phyloP scores from a whole-genome alignment of 805 yeast species.

The Saturnispora galanensis region DNA sequence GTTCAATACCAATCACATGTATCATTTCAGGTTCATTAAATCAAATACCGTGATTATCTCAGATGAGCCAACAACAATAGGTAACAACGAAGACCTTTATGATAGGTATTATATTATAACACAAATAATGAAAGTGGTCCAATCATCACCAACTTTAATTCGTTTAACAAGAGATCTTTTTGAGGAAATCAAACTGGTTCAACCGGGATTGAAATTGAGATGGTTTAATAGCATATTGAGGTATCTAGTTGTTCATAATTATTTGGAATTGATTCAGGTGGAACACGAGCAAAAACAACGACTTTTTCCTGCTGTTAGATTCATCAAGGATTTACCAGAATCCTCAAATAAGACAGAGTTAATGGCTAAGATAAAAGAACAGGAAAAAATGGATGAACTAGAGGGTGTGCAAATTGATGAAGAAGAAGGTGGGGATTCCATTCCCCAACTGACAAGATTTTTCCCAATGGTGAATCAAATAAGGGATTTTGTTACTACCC shows the following conservation, averaged over 20 bases:
- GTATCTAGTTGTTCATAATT: slow-evolving; percentile 35
- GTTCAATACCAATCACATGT: slow-evolving; percentile 44
- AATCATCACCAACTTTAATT: slow-evolving; percentile 41
- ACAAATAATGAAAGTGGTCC: slow-evolving; percentile 38
- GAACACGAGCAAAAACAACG: slow-evolving; percentile 18
- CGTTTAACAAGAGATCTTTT: slow-evolving; percentile 54
- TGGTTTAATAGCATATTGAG: slow-evolving; percentile 35
- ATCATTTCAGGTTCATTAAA: slow-evolving; percentile 35
- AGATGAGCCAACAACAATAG: background rate
- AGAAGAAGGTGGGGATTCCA: slow-evolving; percentile 11
- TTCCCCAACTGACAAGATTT: slow-evolving; percentile 25
- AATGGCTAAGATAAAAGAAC: slow-evolving; percentile 10
- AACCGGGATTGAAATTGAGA: slow-evolving; percentile 26
- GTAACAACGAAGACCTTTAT: slow-evolving; percentile 2
- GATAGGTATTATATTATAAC: slow-evolving; percentile 17
- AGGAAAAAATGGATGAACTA: slow-evolving; percentile 1
- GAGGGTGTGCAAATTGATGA: slow-evolving; percentile 28
- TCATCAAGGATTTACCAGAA: slow-evolving; percentile 18
- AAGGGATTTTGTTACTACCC: slow-evolving; percentile 34
- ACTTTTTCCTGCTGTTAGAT: slow-evolving; percentile 19
- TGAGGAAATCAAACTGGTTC: slow-evolving; percentile 43
- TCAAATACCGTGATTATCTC: slow-evolving; percentile 6
- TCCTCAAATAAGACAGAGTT: slow-evolving; percentile 6
- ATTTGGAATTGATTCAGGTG: slow-evolving; percentile 16
- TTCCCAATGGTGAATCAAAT: slow-evolving; percentile 62